Conservation (phyloP, 371 early-diverging fungal species). For the Choanephora cucurbitarum region DNA sequence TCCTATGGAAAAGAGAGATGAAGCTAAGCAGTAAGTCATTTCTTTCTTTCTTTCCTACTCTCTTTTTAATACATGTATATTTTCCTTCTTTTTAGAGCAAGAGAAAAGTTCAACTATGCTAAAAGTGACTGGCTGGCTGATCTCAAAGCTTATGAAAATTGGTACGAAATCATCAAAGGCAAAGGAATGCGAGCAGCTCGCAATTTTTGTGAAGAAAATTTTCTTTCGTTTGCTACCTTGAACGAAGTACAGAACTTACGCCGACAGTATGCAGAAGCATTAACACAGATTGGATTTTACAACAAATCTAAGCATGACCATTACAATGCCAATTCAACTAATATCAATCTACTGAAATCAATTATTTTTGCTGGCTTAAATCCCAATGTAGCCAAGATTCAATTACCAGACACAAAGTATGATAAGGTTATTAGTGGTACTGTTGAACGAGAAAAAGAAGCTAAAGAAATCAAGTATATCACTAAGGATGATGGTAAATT, state of each 20-base stretch:
- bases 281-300: conserved; percentile 65
- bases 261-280: conserved; percentile 58
- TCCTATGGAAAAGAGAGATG: conserved; percentile 66
- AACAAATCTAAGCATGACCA: conserved; percentile 19
- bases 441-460: conserved; percentile 72
- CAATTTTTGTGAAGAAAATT: conserved; percentile 54
- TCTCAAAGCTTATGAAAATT: conserved; percentile 65
- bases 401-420: conserved; percentile 72
- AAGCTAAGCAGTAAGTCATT: conserved; percentile 52
- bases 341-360: conserved; percentile 59
- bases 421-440: conserved; percentile 73
- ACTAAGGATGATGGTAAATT: conserved; percentile 59
- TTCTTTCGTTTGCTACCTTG: conserved; percentile 57
- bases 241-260: conserved; percentile 54
- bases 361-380: conserved; percentile 67
- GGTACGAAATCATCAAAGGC: conserved; percentile 42
- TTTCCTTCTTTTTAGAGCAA: conserved; percentile 26
- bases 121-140: conserved; percentile 75
- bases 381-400: conserved; percentile 72
- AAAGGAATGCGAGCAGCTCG: conserved; percentile 43
- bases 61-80: not conserved
- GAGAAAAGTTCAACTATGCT: conserved; percentile 60
- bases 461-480: conserved; percentile 72
- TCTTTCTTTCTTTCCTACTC: too few relatives aligned
- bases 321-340: conserved; percentile 52